Base-by-base conservation (phyloP, 305 asterid species). In the Solanum hybrid region DNA sequence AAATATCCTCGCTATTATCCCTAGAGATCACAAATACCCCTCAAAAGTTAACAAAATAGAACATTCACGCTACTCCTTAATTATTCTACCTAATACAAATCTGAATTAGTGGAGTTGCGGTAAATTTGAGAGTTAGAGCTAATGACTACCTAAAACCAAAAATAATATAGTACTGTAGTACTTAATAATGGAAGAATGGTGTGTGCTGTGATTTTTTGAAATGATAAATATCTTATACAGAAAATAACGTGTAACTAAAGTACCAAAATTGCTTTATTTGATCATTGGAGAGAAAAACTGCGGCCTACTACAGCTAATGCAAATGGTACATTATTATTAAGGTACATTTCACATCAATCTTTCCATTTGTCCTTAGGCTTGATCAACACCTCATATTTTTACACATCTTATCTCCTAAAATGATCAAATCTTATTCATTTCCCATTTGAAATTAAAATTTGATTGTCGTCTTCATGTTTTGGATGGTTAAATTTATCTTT, bases 261-360 rank as follows among this genome's bases (percentile, higher is more conserved):
- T 79, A 34, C 10, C 1, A 41, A 65, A 39, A 90, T 3, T 24
- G 38, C 89, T 90, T 88, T 73, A 32, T 20, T 73, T 51, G 31
- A 85, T 79, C 5, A 83, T 10, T 45, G 39, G 17, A 83, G 20
- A 68, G 10, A 51, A 45, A 45, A 41, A 83, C 39, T 38, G 87
- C 75, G 36, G 75, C 76, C 33, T 73, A 29, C 75, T 61, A 75
- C 87, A 51, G 36, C 32, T 90, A 45, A 83, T 65, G 83, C n/a
- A 13, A 65, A 39, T 90, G 88, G 78, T 27, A 37, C 38, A 45
- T 45, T 76, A 27, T 76, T 33, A 9, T 77, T 32, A 86, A 38
- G 91, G 38, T 87, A 79, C 13, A 79, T 90, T 33, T 73, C 90
- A 84, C 77, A 84, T 75, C 84, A 51, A 80, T 38, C 78, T 79